A percentile compares a stretch with the other conserved stretches of the same genome.
phyloP scores from a whole-genome alignment of 108 stramenopile species.

The Cyclostephanos invisitatus region DNA sequence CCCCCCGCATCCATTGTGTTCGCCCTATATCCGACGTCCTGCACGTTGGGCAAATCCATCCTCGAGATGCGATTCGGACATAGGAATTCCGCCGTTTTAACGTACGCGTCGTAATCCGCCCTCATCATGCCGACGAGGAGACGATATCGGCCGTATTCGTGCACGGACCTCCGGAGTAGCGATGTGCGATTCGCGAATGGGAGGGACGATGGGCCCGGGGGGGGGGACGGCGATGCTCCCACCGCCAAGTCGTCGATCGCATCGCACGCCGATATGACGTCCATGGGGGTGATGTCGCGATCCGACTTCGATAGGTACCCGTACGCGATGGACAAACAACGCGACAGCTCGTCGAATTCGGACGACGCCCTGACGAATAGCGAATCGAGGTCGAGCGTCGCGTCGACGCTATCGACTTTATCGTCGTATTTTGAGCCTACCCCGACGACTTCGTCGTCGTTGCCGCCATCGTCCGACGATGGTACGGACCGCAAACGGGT shows the following conservation, averaged over 20 bases:
- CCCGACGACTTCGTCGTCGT: no score
- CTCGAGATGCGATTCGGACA: constrained; percentile 74
- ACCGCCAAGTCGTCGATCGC: constrained; percentile 62
- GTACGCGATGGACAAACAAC: constrained; percentile 19
- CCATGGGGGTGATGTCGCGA: constrained; percentile 41
- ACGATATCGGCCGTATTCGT: constrained; percentile 70
- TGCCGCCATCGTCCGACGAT: background rate
- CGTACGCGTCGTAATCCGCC: constrained; percentile 71
- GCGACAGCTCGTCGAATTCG: constrained; percentile 24
- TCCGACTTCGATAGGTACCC: constrained; percentile 31
- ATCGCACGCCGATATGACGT: constrained; percentile 70
- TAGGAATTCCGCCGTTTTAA: constrained; percentile 74
- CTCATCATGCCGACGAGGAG: constrained; percentile 62
- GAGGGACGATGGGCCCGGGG: background rate
- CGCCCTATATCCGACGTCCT: constrained; percentile 67
- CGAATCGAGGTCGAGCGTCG: background rate
- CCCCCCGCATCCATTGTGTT: background rate
- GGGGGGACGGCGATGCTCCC: background rate
- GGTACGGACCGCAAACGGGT: background rate
- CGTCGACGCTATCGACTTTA: no score
- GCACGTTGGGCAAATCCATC: constrained; percentile 68
- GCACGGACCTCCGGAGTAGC: constrained; percentile 39
- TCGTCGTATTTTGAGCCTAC: no score
- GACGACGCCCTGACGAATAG: background rate
- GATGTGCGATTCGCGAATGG: constrained; percentile 23